Conservation (phyloP, 1,284 basidiomycete genomes). For the Melampsora americana region DNA sequence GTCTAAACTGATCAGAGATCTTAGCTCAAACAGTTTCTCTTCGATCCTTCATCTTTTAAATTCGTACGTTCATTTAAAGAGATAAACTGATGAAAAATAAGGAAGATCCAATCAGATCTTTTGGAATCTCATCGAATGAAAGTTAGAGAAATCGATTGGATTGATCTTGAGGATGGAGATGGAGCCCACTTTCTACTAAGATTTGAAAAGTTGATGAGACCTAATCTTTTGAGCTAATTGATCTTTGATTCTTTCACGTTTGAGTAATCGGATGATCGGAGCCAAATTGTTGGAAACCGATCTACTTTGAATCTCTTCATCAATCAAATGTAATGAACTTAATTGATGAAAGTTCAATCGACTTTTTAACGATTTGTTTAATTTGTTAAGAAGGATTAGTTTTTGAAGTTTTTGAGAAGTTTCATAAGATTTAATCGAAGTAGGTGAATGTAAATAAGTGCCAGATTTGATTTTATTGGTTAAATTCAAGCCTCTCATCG, state of each 20-base stretch:
- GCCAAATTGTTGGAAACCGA: conserved; percentile 5
- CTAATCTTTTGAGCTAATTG: conserved; percentile 20
- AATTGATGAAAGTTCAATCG: neutral
- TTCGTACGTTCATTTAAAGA: no score
- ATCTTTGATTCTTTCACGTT: conserved; percentile 14
- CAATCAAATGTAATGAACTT: conserved; percentile 3
- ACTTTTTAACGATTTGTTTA: no score
- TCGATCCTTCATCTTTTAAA: no score
- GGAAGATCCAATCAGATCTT: no score
- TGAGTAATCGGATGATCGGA: conserved; percentile 21
- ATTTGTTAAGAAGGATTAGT: no score
- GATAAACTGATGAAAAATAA: no score
- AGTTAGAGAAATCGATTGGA: no score
- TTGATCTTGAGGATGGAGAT: no score
- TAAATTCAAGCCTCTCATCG: conserved; percentile 19
- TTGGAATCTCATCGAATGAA: no score
- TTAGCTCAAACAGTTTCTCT: no score
- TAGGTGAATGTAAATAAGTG: conserved; percentile 22
- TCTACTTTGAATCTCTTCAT: neutral
- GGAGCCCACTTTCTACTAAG: no score
- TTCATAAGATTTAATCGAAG: conserved; percentile 8
- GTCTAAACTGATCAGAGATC: no score
- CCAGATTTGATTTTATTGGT: conserved; percentile 11
- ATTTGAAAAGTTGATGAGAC: neutral
- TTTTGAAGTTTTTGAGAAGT: neutral